These are phyloP conservation scores for Aspergillus brunneoviolaceus DNA, from an alignment of 2,329 filamentous ascomycete species.

Conservation along the genomic window DNA sequence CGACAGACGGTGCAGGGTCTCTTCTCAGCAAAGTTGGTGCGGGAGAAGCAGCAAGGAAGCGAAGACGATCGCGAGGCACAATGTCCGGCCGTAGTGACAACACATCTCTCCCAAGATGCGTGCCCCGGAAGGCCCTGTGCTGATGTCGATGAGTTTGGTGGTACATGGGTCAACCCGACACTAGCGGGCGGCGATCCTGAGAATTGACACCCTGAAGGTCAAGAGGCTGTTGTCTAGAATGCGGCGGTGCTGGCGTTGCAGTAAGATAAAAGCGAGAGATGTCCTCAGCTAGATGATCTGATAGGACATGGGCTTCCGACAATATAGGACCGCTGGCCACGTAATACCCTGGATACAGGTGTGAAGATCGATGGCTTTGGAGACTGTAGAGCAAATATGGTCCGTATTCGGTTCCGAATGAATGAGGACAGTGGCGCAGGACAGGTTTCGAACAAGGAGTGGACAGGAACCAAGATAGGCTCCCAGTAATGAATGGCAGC, in stretches of 20 bases:
- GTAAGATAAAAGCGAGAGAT: background rate
- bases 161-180: constrained; percentile 23
- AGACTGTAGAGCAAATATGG: background rate
- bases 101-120: constrained; percentile 24
- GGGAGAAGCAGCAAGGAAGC: constrained; percentile 21
- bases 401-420: background rate
- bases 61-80: constrained; percentile 27
- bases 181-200: background rate
- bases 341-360: background rate
- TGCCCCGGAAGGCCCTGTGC: constrained; percentile 28
- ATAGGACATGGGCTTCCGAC: background rate
- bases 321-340: background rate
- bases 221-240: background rate
- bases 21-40: constrained; percentile 31
- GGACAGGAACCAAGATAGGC: constrained; percentile 23
- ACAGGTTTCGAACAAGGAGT: constrained; percentile 24
- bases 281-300: background rate
- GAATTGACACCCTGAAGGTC: background rate
- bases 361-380: background rate
- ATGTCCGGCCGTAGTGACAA: constrained; percentile 25
- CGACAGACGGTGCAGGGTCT: constrained; percentile 21
- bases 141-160: constrained; percentile 24
- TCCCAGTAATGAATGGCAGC: constrained; percentile 29
- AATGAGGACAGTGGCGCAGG: constrained; percentile 9
- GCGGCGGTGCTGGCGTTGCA: background rate